Percentiles rank a stretch among this genome's conserved stretches.
Conservation (phyloP, 441 rosid species). For the Gossypium aridum region DNA sequence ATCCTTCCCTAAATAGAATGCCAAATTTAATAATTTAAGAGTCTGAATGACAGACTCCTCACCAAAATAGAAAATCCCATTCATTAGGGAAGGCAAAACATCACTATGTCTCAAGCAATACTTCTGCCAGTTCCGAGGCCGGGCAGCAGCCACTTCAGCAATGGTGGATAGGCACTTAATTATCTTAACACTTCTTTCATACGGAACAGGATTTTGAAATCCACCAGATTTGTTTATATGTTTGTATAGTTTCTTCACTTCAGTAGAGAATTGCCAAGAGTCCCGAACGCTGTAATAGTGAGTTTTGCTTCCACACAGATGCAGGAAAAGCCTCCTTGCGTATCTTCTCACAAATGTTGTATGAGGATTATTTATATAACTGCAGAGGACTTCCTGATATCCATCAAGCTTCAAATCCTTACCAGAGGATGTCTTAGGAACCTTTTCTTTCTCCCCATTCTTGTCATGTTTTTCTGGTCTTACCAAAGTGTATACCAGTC, state of each 20-base stretch:
- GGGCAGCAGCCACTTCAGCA: slow-evolving; percentile 94
- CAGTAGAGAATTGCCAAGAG: slow-evolving; percentile 97
- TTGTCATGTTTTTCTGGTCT: slow-evolving; percentile 99
- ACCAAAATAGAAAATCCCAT: slow-evolving; percentile 78
- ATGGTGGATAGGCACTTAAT: slow-evolving; percentile 91
- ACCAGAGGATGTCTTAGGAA: slow-evolving; percentile 48
- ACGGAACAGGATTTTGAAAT: slow-evolving; percentile 77
- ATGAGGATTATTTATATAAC: slow-evolving; percentile 94
- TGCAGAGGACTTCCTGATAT: slow-evolving; percentile 97
- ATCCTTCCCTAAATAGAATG: slow-evolving; percentile 96
- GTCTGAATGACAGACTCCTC: slow-evolving; percentile 97
- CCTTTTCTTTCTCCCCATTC: slow-evolving; percentile 88
- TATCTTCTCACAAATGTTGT: slow-evolving; percentile 96
- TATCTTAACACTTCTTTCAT: slow-evolving; percentile 96
- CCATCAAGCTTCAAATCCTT: slow-evolving; percentile 98
- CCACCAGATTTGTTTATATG: slow-evolving; percentile 95
- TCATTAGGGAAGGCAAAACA: slow-evolving; percentile 77
- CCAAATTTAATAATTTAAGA: slow-evolving; percentile 86
- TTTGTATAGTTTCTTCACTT: slow-evolving; percentile 81
- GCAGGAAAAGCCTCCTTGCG: slow-evolving; percentile 97
- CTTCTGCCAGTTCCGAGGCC: slow-evolving; percentile 99
- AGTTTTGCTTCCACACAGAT: slow-evolving; percentile 98
- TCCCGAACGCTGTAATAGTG: slow-evolving; percentile 97
- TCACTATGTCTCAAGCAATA: slow-evolving; percentile 92
- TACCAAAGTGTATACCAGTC: slow-evolving; percentile 88